Evolutionary conservation across 2,329 filamentous ascomycete genomes (phyloP), one percentile per base, ranked within the genome.

Genomic region (Clathrospora elynae): DNA sequence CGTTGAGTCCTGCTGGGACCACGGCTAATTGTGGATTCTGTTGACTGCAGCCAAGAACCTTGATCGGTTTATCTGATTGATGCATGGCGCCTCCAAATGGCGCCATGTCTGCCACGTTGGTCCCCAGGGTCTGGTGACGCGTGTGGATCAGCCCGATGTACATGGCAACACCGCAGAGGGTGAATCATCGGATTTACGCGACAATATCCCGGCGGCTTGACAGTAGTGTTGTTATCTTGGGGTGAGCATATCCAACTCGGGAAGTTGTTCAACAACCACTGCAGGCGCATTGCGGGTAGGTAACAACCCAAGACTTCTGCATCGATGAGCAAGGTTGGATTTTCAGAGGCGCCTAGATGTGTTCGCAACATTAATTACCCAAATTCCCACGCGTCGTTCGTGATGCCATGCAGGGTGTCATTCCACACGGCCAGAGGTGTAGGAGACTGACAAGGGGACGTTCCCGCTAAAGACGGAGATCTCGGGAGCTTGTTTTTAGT

Each of bases 21-120:
- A 55, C 56, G 61, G 61, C 55, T 59, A 57, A 61, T 58, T 55
- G 57, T 62, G 57, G 55, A 49, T 48, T 26, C 48, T 46, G 39
- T 25, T 50, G 50, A 50, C 40, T 51, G 62, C 59, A 55, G 49
- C 46, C 38, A 32, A 42, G 51, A 42, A 47, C 38, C 42, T 20
- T 13, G 34, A 28, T 46, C 34, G 42, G 43, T 35, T 36, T 35
- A 34, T 49, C 34, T 48, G 56, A 52, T 49, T 59, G 49, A 49
- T 40, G 52, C 42, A 54, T 50, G 43, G 48, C 34, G 50, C 46
- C 25, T 46, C 32, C 31, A 43, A 34, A 64, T 60, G 54, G 56
- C 57, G 64, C 60, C 57, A 62, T 66, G 45, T 31, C 28, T 46
- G 51, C 49, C 47, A 52, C 40, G 39, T 52, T 31, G 42, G 29